A percentile compares a stretch with the other conserved stretches of the same genome.
Evolutionary conservation across 2,329 filamentous ascomycete genomes (phyloP).

Genomic region (Sclerotinia trifoliorum): DNA sequence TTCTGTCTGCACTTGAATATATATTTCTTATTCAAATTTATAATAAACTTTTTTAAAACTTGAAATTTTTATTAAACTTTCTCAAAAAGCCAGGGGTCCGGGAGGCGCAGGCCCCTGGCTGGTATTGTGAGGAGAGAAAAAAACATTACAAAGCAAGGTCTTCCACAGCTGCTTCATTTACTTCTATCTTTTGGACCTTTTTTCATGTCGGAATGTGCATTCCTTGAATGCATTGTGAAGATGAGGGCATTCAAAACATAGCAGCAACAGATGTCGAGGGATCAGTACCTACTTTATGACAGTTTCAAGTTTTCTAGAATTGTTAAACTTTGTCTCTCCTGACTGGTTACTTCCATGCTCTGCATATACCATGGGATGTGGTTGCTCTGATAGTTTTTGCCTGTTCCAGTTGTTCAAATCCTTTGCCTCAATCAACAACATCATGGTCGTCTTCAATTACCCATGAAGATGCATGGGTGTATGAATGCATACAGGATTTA

Average conservation of each 20-base stretch:
- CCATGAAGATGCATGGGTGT: not conserved
- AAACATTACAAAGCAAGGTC: too few species aligned
- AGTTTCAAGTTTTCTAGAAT: not conserved
- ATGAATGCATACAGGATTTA: not conserved
- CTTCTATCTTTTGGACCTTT: not conserved
- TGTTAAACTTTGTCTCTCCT: not conserved
- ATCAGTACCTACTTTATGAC: not conserved
- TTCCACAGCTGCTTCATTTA: too few species aligned
- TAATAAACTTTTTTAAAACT: too few species aligned
- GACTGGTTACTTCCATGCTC: not conserved
- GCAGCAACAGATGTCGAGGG: not conserved
- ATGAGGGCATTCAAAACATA: not conserved
- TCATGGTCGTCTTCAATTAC: not conserved
- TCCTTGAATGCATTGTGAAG: not conserved
- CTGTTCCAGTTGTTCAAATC: not conserved
- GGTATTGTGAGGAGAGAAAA: too few species aligned
- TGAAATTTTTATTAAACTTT: too few species aligned
- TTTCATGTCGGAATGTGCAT: not conserved
- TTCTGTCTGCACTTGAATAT: too few species aligned
- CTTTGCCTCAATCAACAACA: not conserved
- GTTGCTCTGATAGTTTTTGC: not conserved
- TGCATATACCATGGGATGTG: not conserved
- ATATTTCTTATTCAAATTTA: too few species aligned
- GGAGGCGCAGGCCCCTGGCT: too few species aligned
- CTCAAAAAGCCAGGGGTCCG: too few species aligned